Percentiles rank a stretch among this genome's conserved stretches.
These are phyloP conservation scores for Berkeleyomyces rouxiae DNA, from an alignment of 2,329 filamentous ascomycete species.

Conservation along the genomic window DNA sequence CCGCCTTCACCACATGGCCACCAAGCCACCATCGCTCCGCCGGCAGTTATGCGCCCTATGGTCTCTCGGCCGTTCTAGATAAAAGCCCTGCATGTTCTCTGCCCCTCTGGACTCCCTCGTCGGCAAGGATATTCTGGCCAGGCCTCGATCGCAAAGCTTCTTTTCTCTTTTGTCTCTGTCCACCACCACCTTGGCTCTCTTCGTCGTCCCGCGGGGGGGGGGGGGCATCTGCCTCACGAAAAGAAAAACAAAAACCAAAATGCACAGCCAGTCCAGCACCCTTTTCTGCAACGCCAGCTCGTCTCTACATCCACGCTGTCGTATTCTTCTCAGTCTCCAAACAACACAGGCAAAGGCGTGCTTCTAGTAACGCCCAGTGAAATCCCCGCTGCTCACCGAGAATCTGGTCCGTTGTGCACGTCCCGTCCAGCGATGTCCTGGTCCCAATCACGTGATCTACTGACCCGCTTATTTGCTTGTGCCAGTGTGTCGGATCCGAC, in stretches of 20 bases:
- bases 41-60: background rate
- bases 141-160: background rate
- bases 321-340: background rate
- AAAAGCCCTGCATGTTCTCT: background rate
- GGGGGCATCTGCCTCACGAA: too few relatives aligned
- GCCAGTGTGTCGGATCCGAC: background rate
- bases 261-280: background rate
- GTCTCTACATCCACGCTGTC: background rate
- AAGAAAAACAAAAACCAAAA: too few relatives aligned
- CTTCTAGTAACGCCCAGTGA: background rate
- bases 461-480: background rate
- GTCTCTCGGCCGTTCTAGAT: background rate
- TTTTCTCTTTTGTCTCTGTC: background rate
- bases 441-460: background rate
- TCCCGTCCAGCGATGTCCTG: background rate
- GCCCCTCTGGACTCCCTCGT: too few relatives aligned
- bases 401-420: background rate
- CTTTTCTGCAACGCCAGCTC: background rate
- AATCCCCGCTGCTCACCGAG: background rate
- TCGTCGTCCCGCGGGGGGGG: background rate
- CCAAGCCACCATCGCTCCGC: background rate
- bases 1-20: background rate
- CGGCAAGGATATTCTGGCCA: background rate
- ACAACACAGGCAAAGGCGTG: background rate
- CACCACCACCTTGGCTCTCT: background rate